Evolutionary conservation across 441 rosid species (phyloP).

Genomic region (Breynia disticha): DNA sequence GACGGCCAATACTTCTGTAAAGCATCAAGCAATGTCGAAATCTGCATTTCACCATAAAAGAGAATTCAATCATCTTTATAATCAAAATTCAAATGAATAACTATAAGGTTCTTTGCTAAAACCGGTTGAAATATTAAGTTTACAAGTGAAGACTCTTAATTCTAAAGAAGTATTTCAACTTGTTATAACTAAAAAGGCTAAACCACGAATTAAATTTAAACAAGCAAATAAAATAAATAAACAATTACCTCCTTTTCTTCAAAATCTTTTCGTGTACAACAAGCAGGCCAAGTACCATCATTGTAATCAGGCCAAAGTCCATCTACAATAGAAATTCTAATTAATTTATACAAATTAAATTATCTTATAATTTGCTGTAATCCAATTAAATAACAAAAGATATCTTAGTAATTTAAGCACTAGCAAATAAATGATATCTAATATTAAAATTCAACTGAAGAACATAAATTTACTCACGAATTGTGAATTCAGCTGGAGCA

Average conservation of each 20-base stretch:
- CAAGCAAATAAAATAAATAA: constrained; percentile 2
- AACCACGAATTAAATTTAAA: not conserved
- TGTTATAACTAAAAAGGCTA: too few relatives aligned
- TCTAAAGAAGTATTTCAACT: too few relatives aligned
- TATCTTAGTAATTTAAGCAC: too few relatives aligned
- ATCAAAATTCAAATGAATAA: too few relatives aligned
- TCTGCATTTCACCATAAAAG: constrained; percentile 29
- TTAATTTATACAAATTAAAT: not conserved
- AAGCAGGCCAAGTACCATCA: constrained; percentile 88
- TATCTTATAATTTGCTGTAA: too few relatives aligned
- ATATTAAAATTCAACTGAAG: not conserved
- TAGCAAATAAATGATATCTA: too few relatives aligned
- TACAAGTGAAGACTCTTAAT: too few relatives aligned
- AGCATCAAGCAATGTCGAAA: constrained; percentile 47
- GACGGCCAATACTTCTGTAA: constrained; percentile 84
- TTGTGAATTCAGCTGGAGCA: constrained; percentile 72
- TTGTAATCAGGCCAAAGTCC: constrained; percentile 93
- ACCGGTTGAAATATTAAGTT: too few relatives aligned
- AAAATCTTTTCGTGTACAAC: constrained; percentile 50
- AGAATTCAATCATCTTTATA: too few relatives aligned
- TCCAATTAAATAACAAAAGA: too few relatives aligned
- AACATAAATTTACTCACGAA: constrained; percentile 63
- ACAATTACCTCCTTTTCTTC: constrained; percentile 56
- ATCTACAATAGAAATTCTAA: constrained; percentile 35
- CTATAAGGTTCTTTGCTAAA: too few relatives aligned